A percentile compares a stretch with the other conserved stretches of the same genome.
These are phyloP conservation scores for Alternaria rosae DNA, from an alignment of 2,329 filamentous ascomycete genomes.

Conservation along the genomic window DNA sequence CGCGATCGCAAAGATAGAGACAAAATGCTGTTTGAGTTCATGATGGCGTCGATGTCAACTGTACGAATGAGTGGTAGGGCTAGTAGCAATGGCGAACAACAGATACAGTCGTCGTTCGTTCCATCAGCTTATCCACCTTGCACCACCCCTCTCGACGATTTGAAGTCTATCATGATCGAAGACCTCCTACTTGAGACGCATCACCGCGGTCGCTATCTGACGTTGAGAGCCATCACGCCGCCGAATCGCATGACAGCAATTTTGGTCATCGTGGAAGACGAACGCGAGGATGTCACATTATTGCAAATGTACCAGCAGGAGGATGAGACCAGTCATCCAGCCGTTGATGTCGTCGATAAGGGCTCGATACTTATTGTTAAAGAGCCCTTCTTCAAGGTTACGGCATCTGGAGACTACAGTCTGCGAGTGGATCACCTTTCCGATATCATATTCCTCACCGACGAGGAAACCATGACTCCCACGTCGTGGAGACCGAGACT, in stretches of 20 bases:
- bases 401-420: slow-evolving; percentile 51
- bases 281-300: slow-evolving; percentile 2
- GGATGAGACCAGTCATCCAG: slow-evolving; percentile 21
- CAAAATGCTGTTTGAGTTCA: slow-evolving; percentile 13
- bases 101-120: slow-evolving; percentile 22
- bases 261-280: slow-evolving; percentile 17
- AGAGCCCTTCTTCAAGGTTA: slow-evolving; percentile 61
- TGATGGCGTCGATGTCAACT: slow-evolving; percentile 11
- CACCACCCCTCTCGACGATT: slow-evolving; percentile 11
- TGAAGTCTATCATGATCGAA: slow-evolving; percentile 34
- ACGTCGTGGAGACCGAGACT: slow-evolving; percentile 40
- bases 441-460: slow-evolving; percentile 56
- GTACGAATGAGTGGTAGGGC: not conserved
- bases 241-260: slow-evolving; percentile 17
- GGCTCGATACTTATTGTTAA: slow-evolving; percentile 43
- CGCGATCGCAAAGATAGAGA: slow-evolving; percentile 20
- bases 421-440: slow-evolving; percentile 62
- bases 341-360: slow-evolving; percentile 45
- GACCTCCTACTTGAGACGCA: slow-evolving; percentile 51
- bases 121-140: slow-evolving; percentile 29
- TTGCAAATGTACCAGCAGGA: slow-evolving; percentile 47
- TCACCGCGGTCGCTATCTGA: slow-evolving; percentile 49
- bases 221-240: slow-evolving; percentile 42
- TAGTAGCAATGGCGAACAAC: not conserved
- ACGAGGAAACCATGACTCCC: slow-evolving; percentile 51